A percentile compares a stretch with the other conserved stretches of the same genome.
phyloP scores from a whole-genome alignment of 2,329 filamentous ascomycete genomes.

The Cercospora janseana region DNA sequence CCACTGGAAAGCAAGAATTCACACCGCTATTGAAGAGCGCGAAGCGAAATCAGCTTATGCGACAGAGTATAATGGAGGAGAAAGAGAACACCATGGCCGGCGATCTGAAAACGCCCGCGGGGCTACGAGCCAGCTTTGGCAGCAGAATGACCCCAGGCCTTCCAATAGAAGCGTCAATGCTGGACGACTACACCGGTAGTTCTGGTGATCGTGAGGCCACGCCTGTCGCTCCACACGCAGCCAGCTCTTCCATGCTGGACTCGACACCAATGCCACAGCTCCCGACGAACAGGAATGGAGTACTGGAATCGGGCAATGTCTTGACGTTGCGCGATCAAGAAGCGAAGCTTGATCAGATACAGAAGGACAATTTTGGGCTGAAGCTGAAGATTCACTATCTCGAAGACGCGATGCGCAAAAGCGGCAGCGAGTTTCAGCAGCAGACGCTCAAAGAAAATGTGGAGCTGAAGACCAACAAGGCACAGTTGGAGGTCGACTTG shows the following conservation, averaged over 20 bases:
- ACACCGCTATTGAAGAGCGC: slow-evolving; percentile 87
- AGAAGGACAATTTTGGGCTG: slow-evolving; percentile 96
- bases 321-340: slow-evolving; percentile 92
- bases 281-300: slow-evolving; percentile 57
- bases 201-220: slow-evolving; percentile 64
- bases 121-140: slow-evolving; percentile 60
- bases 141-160: slow-evolving; percentile 66
- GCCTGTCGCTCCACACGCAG: slow-evolving; percentile 66
- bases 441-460: slow-evolving; percentile 90
- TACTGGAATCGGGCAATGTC: slow-evolving; percentile 82
- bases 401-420: slow-evolving; percentile 83
- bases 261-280: slow-evolving; percentile 77
- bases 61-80: slow-evolving; percentile 39
- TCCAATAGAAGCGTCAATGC: slow-evolving; percentile 72
- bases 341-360: slow-evolving; percentile 86
- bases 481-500: slow-evolving; percentile 85
- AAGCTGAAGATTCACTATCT: slow-evolving; percentile 97
- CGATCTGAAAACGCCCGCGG: slow-evolving; percentile 63
- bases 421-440: slow-evolving; percentile 86
- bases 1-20: slow-evolving; percentile 68
- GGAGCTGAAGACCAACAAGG: slow-evolving; percentile 87
- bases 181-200: slow-evolving; percentile 61
- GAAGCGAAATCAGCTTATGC: slow-evolving; percentile 63
- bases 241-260: slow-evolving; percentile 70
- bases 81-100: slow-evolving; percentile 45